Evolutionary conservation across 768 basidiomycete genomes (phyloP).

Genomic region (Suillus brevipes): DNA sequence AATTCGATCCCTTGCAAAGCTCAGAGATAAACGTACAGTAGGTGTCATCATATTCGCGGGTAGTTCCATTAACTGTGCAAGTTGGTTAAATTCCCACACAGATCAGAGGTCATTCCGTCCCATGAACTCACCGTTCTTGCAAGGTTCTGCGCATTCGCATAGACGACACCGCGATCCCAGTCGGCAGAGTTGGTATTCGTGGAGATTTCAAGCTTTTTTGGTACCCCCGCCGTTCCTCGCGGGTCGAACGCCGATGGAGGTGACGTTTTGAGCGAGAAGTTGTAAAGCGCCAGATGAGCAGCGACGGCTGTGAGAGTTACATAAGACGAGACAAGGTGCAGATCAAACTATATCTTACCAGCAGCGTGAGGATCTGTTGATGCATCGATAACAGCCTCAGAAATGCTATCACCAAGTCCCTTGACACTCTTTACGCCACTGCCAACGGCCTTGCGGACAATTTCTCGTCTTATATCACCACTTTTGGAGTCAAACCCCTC

Average conservation of each 20-base stretch:
- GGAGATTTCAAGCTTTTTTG: constrained; percentile 49
- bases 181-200: constrained; percentile 48
- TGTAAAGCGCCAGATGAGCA: constrained; percentile 71
- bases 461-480: constrained; percentile 53
- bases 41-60: constrained; percentile 88
- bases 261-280: constrained; percentile 77
- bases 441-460: constrained; percentile 70
- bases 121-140: constrained; percentile 62
- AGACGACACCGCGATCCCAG: constrained; percentile 74
- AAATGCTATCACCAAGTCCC: constrained; percentile 57
- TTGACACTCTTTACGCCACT: constrained; percentile 71
- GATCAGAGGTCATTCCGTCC: background rate
- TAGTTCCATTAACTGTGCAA: constrained; percentile 69
- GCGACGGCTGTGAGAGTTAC: constrained; percentile 57
- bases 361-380: constrained; percentile 74
- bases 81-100: background rate
- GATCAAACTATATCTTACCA: constrained; percentile 39
- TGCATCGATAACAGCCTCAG: constrained; percentile 63
- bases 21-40: constrained; percentile 46
- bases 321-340: constrained; percentile 5
- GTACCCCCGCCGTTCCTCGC: constrained; percentile 49
- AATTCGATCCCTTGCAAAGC: background rate
- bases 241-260: constrained; percentile 68
- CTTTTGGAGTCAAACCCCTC: constrained; percentile 50
- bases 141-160: constrained; percentile 77